Evolutionary conservation across 2,329 filamentous ascomycete species (phyloP).

Genomic region (Celoporthe dispersa): DNA sequence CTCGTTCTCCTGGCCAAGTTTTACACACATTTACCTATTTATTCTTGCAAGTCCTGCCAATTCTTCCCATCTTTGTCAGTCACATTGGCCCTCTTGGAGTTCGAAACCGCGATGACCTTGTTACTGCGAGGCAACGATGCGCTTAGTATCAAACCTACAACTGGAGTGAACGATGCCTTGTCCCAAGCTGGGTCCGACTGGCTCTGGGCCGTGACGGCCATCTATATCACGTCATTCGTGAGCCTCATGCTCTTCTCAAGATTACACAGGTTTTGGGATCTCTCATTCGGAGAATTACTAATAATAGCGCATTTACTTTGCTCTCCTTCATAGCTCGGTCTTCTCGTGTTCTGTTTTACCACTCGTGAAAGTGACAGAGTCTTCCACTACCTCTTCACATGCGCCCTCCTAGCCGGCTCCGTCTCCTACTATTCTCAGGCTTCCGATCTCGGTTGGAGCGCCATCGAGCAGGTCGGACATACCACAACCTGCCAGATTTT

Average conservation of each 20-base stretch:
- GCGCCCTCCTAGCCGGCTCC: constrained; percentile 49
- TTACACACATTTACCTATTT: neutral
- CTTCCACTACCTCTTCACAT: constrained; percentile 55
- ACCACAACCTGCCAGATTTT: constrained; percentile 46
- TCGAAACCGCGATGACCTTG: neutral
- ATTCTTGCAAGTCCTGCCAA: neutral
- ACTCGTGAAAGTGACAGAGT: constrained; percentile 42
- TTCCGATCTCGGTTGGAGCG: constrained; percentile 47
- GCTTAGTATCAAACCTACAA: neutral
- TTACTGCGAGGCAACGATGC: neutral
- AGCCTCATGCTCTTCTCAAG: neutral
- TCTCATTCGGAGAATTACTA: neutral
- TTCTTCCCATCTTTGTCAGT: neutral
- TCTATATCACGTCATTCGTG: neutral
- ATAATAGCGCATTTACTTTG: neutral
- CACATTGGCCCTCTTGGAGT: neutral
- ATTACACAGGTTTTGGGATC: neutral
- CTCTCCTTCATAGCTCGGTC: constrained; percentile 24
- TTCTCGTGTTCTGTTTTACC: constrained; percentile 43
- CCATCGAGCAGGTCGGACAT: constrained; percentile 39
- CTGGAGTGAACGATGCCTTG: neutral
- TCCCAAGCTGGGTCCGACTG: neutral
- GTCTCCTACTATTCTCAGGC: constrained; percentile 52
- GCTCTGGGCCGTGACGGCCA: neutral
- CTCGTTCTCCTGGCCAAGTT: neutral